Conservation (phyloP, 2,329 filamentous ascomycete genomes). For the Oidium heveae region DNA sequence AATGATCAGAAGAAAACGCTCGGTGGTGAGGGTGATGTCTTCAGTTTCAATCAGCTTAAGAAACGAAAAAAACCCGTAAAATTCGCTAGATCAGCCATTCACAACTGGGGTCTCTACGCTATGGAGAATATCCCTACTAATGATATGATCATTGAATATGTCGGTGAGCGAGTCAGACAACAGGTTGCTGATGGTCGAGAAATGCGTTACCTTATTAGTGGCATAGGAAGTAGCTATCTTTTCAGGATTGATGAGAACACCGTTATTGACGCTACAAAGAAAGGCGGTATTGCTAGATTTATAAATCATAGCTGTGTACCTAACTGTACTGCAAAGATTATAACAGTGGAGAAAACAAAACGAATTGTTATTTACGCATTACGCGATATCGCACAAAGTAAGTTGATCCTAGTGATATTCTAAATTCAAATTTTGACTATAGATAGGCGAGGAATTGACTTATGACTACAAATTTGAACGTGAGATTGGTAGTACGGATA, state of each 20-base stretch:
- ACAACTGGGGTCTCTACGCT: slow-evolving; percentile 95
- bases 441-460: slow-evolving; percentile 80
- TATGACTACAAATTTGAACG: slow-evolving; percentile 99
- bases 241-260: slow-evolving; percentile 97
- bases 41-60: slow-evolving; percentile 97
- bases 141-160: slow-evolving; percentile 99
- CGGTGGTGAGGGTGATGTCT: slow-evolving; percentile 63
- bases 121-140: slow-evolving; percentile 94
- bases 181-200: slow-evolving; percentile 94
- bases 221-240: slow-evolving; percentile 88
- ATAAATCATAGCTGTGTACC: slow-evolving; percentile 98
- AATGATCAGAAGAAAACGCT: slow-evolving; percentile 81
- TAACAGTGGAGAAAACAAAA: slow-evolving; percentile 94
- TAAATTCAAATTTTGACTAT: slow-evolving; percentile 5
- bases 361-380: slow-evolving; percentile 97
- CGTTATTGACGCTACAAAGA: slow-evolving; percentile 94
- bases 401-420: slow-evolving; percentile 18
- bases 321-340: slow-evolving; percentile 98
- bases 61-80: slow-evolving; percentile 98
- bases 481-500: slow-evolving; percentile 80
- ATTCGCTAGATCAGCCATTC: slow-evolving; percentile 90
- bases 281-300: slow-evolving; percentile 90
- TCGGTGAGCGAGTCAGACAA: slow-evolving; percentile 89
- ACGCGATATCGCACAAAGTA: slow-evolving; percentile 84
- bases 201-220: slow-evolving; percentile 76